A percentile compares a stretch with the other conserved stretches of the same genome.
These are phyloP conservation scores for Ambrosia artemisiifolia DNA, from an alignment of 129 eudicot genomes.

Conservation along the genomic window DNA sequence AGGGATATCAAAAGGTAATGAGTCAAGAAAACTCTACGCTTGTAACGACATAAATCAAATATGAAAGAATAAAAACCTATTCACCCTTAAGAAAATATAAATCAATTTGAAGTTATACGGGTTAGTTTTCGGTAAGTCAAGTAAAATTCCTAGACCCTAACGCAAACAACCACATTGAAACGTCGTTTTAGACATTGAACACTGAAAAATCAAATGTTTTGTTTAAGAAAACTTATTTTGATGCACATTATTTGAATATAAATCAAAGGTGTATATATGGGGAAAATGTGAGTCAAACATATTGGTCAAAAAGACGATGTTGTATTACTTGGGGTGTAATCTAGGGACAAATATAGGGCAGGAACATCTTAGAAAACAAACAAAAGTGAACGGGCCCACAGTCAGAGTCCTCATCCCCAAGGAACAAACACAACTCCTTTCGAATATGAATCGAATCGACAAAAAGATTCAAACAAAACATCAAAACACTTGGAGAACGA, in stretches of 20 bases:
- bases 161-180: background rate
- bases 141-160: background rate
- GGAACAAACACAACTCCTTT: constrained; percentile 39
- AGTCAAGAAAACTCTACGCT: too few species aligned
- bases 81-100: too few species aligned
- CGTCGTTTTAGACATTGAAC: background rate
- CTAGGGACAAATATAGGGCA: constrained; percentile 42
- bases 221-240: background rate
- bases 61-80: too few species aligned
- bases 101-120: background rate
- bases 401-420: constrained; percentile 38
- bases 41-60: too few species aligned
- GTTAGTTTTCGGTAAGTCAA: background rate
- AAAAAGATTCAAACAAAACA: constrained; percentile 46
- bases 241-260: background rate
- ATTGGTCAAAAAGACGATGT: constrained; percentile 38
- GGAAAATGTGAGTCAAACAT: constrained; percentile 24
- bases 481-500: constrained; percentile 39
- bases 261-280: background rate
- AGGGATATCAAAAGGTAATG: too few species aligned
- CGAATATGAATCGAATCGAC: constrained; percentile 44
- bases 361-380: constrained; percentile 30
- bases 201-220: background rate
- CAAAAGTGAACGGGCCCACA: constrained; percentile 29
- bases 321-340: constrained; percentile 46